Percentiles rank a stretch among this genome's conserved stretches.
Evolutionary conservation across 441 rosid genomes (phyloP).

Genomic region (Erodium trifolium): DNA sequence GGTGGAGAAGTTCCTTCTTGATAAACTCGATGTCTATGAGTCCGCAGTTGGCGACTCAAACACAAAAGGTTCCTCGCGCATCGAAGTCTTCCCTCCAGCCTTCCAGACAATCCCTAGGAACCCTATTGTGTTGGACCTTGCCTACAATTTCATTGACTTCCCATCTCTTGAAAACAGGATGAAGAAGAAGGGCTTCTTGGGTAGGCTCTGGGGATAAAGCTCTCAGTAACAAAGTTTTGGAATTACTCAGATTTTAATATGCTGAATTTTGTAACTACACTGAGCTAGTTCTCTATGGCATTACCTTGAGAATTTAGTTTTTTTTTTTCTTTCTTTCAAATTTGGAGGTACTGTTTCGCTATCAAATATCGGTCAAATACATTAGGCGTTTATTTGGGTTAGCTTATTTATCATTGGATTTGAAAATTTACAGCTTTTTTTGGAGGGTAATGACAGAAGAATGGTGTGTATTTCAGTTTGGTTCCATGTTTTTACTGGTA

Average conservation of each 20-base stretch:
- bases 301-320: not conserved
- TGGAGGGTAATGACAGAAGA: no score
- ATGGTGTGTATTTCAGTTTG: no score
- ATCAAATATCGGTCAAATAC: not conserved
- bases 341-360: no score
- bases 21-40: constrained; percentile 76
- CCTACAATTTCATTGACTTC: constrained; percentile 53
- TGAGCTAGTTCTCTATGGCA: not conserved
- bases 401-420: not conserved
- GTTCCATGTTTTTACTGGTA: no score
- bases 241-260: not conserved
- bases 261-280: not conserved
- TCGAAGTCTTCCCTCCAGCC: constrained; percentile 78
- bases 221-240: not conserved
- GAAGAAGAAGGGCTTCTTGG: constrained; percentile 79
- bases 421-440: no score
- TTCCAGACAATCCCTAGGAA: constrained; percentile 61
- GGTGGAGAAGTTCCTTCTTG: constrained; percentile 68
- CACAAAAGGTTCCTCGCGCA: constrained; percentile 48
- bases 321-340: not conserved
- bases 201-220: constrained; percentile 60
- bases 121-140: constrained; percentile 83
- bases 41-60: constrained; percentile 66
- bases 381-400: not conserved
- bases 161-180: constrained; percentile 74